A percentile compares a stretch with the other conserved stretches of the same genome.
These are phyloP conservation scores for Rhamnella rubrinervis DNA, from an alignment of 331 rosid genomes.

Conservation along the genomic window DNA sequence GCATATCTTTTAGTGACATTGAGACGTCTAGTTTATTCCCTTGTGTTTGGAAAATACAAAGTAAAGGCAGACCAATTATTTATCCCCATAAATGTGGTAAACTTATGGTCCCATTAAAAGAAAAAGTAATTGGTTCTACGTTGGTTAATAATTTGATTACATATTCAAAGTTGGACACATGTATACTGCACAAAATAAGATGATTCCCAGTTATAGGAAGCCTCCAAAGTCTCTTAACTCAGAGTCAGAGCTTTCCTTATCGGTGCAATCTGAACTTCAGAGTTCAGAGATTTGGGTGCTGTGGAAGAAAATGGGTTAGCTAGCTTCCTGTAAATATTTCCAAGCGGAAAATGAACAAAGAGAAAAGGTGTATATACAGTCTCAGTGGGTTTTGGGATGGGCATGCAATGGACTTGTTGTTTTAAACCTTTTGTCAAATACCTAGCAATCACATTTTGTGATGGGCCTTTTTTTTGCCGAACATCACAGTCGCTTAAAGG, in stretches of 20 bases:
- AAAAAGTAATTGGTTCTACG: no score
- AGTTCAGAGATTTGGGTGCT: constrained; percentile 8
- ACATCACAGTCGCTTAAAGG: background rate
- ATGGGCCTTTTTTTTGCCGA: background rate
- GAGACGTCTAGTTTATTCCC: no score
- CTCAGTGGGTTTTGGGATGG: background rate
- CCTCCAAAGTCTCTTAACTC: background rate
- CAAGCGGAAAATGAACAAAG: constrained; percentile 4
- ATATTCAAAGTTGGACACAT: no score
- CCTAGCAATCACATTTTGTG: background rate
- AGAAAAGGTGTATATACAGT: background rate
- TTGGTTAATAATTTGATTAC: no score
- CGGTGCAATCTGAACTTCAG: constrained; percentile 9
- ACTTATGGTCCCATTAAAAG: no score
- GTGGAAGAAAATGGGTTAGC: background rate
- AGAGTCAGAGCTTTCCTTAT: background rate
- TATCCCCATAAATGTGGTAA: no score
- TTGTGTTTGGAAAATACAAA: no score
- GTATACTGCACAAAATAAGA: background rate
- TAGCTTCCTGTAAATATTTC: background rate
- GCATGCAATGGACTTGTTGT: background rate
- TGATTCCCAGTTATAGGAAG: background rate
- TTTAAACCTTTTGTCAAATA: constrained; percentile 3
- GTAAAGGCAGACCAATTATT: no score
- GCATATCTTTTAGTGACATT: no score